A percentile compares a stretch with the other conserved stretches of the same genome.
phyloP scores from a whole-genome alignment of 768 basidiomycete species.

The Macrocybe gigantea region DNA sequence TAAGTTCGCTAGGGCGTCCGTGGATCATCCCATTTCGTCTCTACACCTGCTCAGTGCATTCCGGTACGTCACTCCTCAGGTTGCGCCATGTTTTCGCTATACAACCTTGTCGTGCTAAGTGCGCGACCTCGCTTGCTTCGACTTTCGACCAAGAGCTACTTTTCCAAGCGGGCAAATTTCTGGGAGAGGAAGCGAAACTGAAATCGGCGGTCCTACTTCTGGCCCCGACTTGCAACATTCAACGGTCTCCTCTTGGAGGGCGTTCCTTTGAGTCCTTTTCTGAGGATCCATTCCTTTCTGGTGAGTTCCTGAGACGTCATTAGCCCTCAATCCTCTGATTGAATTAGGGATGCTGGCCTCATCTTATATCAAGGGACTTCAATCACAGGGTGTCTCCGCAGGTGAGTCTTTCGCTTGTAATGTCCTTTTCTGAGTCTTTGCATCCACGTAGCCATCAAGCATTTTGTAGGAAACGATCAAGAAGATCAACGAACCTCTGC shows the following conservation, averaged over 20 bases:
- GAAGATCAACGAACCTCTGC: conserved; percentile 65
- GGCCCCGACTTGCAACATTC: conserved; percentile 74
- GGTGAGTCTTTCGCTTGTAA: conserved; percentile 21
- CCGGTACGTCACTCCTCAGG: conserved; percentile 35
- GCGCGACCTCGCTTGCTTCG: conserved; percentile 64
- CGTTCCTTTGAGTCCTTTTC: conserved; percentile 69
- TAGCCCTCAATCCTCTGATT: conserved; percentile 5
- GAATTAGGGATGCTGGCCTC: conserved; percentile 48
- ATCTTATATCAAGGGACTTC: conserved; percentile 65
- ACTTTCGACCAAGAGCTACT: conserved; percentile 63
- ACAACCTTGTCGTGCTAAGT: conserved; percentile 21
- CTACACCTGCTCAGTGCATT: conserved; percentile 59
- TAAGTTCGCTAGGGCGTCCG: conserved; percentile 47
- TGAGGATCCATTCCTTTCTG: conserved; percentile 65
- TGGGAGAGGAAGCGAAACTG: conserved; percentile 60
- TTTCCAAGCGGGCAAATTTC: conserved; percentile 46
- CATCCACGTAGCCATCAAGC: conserved; percentile 50
- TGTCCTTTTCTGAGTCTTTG: background rate
- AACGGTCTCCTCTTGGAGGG: conserved; percentile 56
- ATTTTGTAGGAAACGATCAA: conserved; percentile 70
- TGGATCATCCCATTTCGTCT: conserved; percentile 59
- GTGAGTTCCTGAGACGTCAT: conserved; percentile 18
- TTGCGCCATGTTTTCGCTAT: background rate
- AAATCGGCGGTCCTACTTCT: conserved; percentile 60
- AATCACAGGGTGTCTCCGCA: conserved; percentile 59